Evolutionary conservation across 805 yeast genomes (phyloP), one percentile per base, ranked within the genome.

Genomic region (Yarrowia hollandica): DNA sequence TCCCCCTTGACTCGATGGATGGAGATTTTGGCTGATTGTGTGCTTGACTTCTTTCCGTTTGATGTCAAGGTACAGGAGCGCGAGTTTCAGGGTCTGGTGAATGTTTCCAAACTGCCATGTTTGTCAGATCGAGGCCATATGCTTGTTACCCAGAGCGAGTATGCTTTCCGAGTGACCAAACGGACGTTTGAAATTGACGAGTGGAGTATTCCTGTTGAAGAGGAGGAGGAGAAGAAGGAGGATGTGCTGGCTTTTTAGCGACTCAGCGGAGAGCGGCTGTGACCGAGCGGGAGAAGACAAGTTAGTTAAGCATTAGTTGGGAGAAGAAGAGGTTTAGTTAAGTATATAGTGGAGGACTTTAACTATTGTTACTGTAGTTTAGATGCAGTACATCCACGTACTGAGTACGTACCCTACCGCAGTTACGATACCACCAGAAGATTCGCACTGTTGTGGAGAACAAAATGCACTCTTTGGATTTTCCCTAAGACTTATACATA

Each of bases 121-220:
- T 72, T 89, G 31, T 82, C 89, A 59, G 90, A 85, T 48, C 70
- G 83, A 19, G 98, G 99, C 0, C 77, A 82, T 65, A 91, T 90
- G 96, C 81, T 82, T 63, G 79, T 82, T 0, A 80, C 83, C 60
- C 77, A 77, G 60, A 85, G 87, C 61, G 97, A 91, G 71, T 85
- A 81, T 70, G 90, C 96, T 5, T 92, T 91, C 74, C 84, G 85
- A 68, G 88, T 90, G 64, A 92, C 96, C 12, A 80, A 87, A 63
- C 82, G 83, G 70, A 83, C 80, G 66, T 90, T 92, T 68, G 96
- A 88, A 67, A 85, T 94, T 57, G 92, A 88, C 64, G 89, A 85
- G 67, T 94, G 97, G 96, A 89, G 96, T n/a, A 94, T 94, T 54
- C 98, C 99, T 0, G 96, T 92, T 2, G 97, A 90, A 60, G 95